These are phyloP conservation scores for Fusarium albosuccineum DNA, from an alignment of 2,329 filamentous ascomycete species.

Conservation along the genomic window DNA sequence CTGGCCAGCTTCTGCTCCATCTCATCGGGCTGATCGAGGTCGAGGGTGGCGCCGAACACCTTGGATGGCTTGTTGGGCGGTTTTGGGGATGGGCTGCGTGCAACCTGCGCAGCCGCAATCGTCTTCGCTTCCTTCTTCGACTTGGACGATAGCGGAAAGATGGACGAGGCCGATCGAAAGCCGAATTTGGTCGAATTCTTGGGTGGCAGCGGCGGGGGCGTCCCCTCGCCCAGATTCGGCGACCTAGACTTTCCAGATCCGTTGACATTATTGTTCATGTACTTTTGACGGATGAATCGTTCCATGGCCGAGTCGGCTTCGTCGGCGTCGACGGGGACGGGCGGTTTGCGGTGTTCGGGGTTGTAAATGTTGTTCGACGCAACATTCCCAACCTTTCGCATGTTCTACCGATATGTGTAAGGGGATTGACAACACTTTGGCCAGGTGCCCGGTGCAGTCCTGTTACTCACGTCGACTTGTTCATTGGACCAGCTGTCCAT, in stretches of 20 bases:
- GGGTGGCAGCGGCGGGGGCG: slow-evolving; percentile 71
- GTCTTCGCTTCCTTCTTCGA: slow-evolving; percentile 67
- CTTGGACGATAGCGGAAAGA: slow-evolving; percentile 73
- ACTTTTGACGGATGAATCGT: slow-evolving; percentile 94
- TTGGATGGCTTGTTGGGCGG: slow-evolving; percentile 74
- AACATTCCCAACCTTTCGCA: slow-evolving; percentile 91
- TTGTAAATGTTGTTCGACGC: slow-evolving; percentile 92
- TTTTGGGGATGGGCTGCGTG: slow-evolving; percentile 53
- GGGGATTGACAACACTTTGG: slow-evolving; percentile 8
- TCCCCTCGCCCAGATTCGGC: slow-evolving; percentile 65
- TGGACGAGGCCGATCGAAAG: slow-evolving; percentile 73
- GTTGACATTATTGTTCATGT: slow-evolving; percentile 71
- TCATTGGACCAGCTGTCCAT: slow-evolving; percentile 98
- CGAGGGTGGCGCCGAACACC: slow-evolving; percentile 77
- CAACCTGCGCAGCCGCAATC: slow-evolving; percentile 43
- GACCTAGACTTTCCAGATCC: slow-evolving; percentile 53
- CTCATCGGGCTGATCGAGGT: slow-evolving; percentile 65
- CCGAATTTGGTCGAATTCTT: slow-evolving; percentile 74
- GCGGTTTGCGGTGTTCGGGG: slow-evolving; percentile 82
- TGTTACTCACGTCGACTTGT: slow-evolving; percentile 85
- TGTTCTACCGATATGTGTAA: slow-evolving; percentile 72
- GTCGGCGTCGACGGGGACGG: slow-evolving; percentile 90
- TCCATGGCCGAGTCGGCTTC: slow-evolving; percentile 96
- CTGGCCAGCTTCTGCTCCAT: slow-evolving; percentile 82
- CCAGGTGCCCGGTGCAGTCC: not conserved